Base-by-base conservation (phyloP, 2,329 filamentous ascomycete species). In the Stachybotrys chartarum region DNA sequence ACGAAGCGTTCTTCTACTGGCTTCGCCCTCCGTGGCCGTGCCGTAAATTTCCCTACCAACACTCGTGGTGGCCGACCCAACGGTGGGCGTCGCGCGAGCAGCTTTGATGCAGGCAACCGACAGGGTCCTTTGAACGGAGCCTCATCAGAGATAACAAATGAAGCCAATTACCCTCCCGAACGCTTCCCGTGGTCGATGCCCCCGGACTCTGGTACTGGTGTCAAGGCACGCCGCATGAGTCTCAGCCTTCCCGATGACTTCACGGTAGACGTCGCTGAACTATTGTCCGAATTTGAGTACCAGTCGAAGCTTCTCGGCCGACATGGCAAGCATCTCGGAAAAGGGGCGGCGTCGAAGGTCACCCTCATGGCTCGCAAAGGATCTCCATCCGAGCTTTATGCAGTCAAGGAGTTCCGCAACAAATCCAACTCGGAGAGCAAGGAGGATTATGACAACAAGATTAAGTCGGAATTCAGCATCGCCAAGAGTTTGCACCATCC, bases 401-500 rank as follows among this genome's bases (percentile, higher is more conserved):
- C 91, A 0, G 90, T 95, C 62, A 96, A 96, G 73, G 89, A 94
- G 65, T 96, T 95, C 69, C 84, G 90, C 11, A 81, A 83, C 60
- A 88, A 88, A 69, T 84, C 84, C 42, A 78, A 80, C 39, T 78
- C 80, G 46, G 91, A 96, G 67, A 84, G 81, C 10, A 77, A 82
- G 58, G 80, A 84, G 32, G 89, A 94, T 52, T 95, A 95, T 69
- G 82, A 89, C 61, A 87, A 90, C 72, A 94, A 95, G 76, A 89
- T 96, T 75, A 95, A 93, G 71, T 92, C 89, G 1, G 91, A 96
- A 68, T 96, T 85, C 73, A 90, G 86, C 69, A 91, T 96, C 60
- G 89, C 89, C 57, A 92, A 92, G 75, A 90, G 88, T 60, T 74
- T 92, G 58, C 83, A 91, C 64, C 91, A 96, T 67, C 90, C 91